phyloP scores from a whole-genome alignment of 768 basidiomycete species.

The Boletus reticuloceps region DNA sequence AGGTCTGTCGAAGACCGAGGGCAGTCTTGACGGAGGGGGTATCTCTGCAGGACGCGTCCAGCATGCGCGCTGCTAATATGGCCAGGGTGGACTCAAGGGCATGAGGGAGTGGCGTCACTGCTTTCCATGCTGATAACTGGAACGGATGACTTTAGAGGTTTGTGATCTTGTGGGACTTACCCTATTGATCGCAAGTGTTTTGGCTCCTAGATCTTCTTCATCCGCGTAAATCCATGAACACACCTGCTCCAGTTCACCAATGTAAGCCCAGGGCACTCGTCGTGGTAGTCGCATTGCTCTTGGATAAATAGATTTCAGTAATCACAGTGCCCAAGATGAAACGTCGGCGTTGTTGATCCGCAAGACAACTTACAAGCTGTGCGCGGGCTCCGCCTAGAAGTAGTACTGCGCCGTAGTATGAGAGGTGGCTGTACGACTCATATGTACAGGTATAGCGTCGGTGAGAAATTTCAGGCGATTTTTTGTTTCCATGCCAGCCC shows the following conservation, averaged over 20 bases:
- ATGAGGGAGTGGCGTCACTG: constrained; percentile 73
- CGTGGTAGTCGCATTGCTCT: constrained; percentile 67
- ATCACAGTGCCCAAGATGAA: neutral
- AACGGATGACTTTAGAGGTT: constrained; percentile 9
- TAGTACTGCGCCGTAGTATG: neutral
- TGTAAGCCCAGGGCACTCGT: constrained; percentile 74
- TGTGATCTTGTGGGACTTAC: constrained; percentile 39
- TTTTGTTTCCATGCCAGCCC: neutral
- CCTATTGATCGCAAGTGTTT: constrained; percentile 57
- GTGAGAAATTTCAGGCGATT: neutral
- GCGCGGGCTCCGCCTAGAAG: no score
- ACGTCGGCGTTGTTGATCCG: no score
- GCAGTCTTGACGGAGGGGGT: constrained; percentile 26
- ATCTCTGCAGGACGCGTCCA: constrained; percentile 44
- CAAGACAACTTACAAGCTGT: no score
- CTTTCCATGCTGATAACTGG: constrained; percentile 79
- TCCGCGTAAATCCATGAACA: constrained; percentile 74
- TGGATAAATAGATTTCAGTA: neutral
- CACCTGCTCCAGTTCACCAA: constrained; percentile 69
- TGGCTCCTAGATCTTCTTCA: constrained; percentile 56
- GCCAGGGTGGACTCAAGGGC: constrained; percentile 73
- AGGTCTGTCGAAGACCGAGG: constrained; percentile 68
- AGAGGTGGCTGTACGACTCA: neutral
- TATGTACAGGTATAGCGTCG: neutral
- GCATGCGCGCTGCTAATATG: constrained; percentile 55